phyloP scores from a whole-genome alignment of 768 basidiomycete species.

The Leccinum incarnatum region DNA sequence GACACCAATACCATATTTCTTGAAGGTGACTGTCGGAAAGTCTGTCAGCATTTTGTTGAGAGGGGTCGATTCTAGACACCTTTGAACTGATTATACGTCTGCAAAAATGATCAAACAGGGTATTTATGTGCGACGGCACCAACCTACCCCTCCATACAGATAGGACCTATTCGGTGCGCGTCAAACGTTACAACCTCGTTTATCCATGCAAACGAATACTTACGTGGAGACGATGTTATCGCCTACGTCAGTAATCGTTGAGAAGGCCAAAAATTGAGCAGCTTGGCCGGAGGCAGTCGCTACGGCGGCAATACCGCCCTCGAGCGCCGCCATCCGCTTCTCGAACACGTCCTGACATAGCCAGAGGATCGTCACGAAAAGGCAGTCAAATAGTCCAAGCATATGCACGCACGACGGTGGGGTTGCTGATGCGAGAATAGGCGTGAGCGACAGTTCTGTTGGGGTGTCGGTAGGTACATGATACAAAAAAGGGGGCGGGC shows the following conservation, averaged over 20 bases:
- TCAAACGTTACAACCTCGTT: background rate
- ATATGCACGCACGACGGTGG: constrained; percentile 14
- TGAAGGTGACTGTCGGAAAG: constrained; percentile 16
- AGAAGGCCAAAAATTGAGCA: constrained; percentile 72
- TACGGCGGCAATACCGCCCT: constrained; percentile 74
- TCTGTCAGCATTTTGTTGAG: background rate
- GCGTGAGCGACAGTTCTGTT: background rate
- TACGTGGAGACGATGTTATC: constrained; percentile 79
- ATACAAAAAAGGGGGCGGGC: too few relatives aligned
- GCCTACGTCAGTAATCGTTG: constrained; percentile 56
- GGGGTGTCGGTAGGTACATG: too few relatives aligned
- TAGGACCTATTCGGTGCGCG: constrained; percentile 7
- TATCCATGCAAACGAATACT: constrained; percentile 40
- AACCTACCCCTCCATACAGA: constrained; percentile 19
- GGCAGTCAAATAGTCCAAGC: background rate
- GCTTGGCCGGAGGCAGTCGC: constrained; percentile 73
- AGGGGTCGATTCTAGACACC: background rate
- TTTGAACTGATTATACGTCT: constrained; percentile 24
- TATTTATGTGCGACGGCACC: background rate
- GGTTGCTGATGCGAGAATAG: constrained; percentile 23
- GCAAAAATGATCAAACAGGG: background rate
- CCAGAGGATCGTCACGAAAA: background rate
- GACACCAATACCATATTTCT: constrained; percentile 12
- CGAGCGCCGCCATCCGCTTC: constrained; percentile 74
- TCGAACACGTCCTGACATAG: constrained; percentile 67